A percentile compares a stretch with the other conserved stretches of the same genome.
These are phyloP conservation scores for Scytalidium sp. DNA, from an alignment of 2,329 filamentous ascomycete genomes.

Conservation along the genomic window DNA sequence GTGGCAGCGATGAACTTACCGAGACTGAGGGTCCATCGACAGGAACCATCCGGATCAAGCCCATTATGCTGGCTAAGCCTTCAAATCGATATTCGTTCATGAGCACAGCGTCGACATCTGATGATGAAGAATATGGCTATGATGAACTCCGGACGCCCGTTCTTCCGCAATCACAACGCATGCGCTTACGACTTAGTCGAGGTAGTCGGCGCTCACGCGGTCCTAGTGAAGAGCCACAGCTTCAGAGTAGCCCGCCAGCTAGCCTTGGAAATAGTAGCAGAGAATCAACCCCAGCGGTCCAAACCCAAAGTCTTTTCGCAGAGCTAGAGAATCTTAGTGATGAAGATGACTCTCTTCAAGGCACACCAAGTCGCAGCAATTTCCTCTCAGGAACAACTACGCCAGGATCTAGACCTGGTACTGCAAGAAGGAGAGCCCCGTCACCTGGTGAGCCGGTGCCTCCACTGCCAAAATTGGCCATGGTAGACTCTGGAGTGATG, in stretches of 20 bases:
- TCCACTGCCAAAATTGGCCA: conserved; percentile 44
- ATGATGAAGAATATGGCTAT: conserved; percentile 72
- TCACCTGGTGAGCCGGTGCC: conserved; percentile 48
- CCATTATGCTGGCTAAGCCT: conserved; percentile 41
- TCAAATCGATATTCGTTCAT: conserved; percentile 68
- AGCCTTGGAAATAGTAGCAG: conserved; percentile 50
- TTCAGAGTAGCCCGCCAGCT: conserved; percentile 54
- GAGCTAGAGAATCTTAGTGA: conserved; percentile 82
- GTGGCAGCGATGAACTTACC: conserved; percentile 71
- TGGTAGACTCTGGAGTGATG: conserved; percentile 60
- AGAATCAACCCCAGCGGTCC: conserved; percentile 45
- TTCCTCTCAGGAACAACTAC: conserved; percentile 41
- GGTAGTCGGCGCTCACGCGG: conserved; percentile 59
- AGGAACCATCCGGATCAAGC: conserved; percentile 29
- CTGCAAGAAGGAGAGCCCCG: conserved; percentile 25
- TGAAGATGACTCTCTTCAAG: conserved; percentile 59
- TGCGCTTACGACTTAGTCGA: conserved; percentile 69
- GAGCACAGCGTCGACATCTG: conserved; percentile 87
- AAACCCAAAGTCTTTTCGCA: conserved; percentile 79
- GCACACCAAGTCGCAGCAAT: conserved; percentile 51
- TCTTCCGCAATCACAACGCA: conserved; percentile 61
- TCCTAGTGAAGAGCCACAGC: conserved; percentile 54
- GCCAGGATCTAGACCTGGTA: conserved; percentile 37
- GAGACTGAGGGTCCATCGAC: conserved; percentile 67
- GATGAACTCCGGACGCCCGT: conserved; percentile 59